These are phyloP conservation scores for Dryas integrifolia DNA, from an alignment of 331 rosid species.

Conservation along the genomic window DNA sequence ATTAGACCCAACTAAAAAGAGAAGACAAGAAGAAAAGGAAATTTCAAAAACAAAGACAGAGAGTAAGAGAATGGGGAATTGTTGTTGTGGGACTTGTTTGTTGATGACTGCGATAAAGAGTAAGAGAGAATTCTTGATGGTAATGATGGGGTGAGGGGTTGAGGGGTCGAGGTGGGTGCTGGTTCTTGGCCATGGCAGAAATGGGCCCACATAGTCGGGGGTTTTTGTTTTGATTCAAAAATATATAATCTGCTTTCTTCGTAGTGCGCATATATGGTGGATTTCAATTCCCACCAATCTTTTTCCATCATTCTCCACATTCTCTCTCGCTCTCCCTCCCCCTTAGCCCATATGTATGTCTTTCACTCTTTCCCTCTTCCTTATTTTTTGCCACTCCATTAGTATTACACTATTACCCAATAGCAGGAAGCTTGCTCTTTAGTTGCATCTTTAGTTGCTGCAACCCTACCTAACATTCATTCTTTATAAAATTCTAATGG, in stretches of 20 bases:
- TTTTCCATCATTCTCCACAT: slow-evolving; percentile 40
- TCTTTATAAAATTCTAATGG: slow-evolving; percentile 6
- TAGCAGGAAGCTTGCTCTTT: slow-evolving; percentile 7
- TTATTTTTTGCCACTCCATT: slow-evolving; percentile 1
- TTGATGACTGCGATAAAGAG: slow-evolving; percentile 42
- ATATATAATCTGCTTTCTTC: slow-evolving; percentile 33
- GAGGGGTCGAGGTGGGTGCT: slow-evolving; percentile 44
- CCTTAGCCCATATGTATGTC: background rate
- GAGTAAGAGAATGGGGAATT: background rate
- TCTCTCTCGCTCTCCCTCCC: background rate
- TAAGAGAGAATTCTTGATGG: slow-evolving; percentile 50
- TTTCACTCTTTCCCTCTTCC: background rate
- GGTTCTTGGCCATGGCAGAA: slow-evolving; percentile 57
- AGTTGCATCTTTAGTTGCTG: background rate
- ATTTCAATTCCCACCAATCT: slow-evolving; percentile 44
- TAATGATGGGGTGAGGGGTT: slow-evolving; percentile 63
- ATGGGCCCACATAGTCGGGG: slow-evolving; percentile 46
- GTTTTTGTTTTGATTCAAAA: slow-evolving; percentile 37
- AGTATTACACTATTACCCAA: background rate
- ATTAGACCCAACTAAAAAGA: slow-evolving; percentile 6
- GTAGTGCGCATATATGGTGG: slow-evolving; percentile 59
- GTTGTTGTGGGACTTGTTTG: slow-evolving; percentile 10
- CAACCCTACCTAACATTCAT: slow-evolving; percentile 12
- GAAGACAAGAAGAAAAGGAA: slow-evolving; percentile 3
- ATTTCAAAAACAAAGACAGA: background rate